A percentile compares a stretch with the other conserved stretches of the same genome.
phyloP scores from a whole-genome alignment of 768 basidiomycete genomes.

The Fomitopsis pulvina region DNA sequence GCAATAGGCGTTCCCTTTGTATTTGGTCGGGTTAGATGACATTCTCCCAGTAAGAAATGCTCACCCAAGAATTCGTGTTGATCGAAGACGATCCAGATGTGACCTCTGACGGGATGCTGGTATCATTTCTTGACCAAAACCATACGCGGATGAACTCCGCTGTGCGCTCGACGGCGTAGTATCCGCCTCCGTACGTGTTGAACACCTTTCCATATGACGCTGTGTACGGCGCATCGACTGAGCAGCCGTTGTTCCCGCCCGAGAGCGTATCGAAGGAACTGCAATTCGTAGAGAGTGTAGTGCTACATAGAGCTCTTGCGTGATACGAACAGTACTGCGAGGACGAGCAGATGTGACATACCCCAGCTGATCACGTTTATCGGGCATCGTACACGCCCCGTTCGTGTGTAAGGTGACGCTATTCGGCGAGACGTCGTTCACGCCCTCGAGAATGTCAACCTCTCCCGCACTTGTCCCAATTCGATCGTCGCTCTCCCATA shows the following conservation, averaged over 20 bases:
- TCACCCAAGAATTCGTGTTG: slow-evolving; percentile 49
- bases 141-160: slow-evolving; percentile 53
- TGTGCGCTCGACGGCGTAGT: slow-evolving; percentile 60
- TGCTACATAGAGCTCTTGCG: background rate
- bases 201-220: slow-evolving; percentile 52
- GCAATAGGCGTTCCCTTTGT: slow-evolving; percentile 55
- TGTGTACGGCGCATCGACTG: slow-evolving; percentile 32
- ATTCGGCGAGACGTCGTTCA: slow-evolving; percentile 47
- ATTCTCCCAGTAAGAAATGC: slow-evolving; percentile 11
- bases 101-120: slow-evolving; percentile 39
- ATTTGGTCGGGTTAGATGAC: too few relatives aligned
- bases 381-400: slow-evolving; percentile 45
- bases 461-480: background rate
- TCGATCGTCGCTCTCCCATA: slow-evolving; percentile 41
- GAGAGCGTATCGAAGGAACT: slow-evolving; percentile 25
- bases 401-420: slow-evolving; percentile 47
- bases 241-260: slow-evolving; percentile 50
- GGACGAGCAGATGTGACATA: background rate
- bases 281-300: slow-evolving; percentile 32
- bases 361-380: slow-evolving; percentile 41
- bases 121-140: slow-evolving; percentile 55
- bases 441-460: slow-evolving; percentile 25
- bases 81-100: slow-evolving; percentile 31
- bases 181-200: slow-evolving; percentile 57
- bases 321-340: background rate